Conservation (phyloP, 352 stramenopile species). For the Peronospora belbahrii region DNA sequence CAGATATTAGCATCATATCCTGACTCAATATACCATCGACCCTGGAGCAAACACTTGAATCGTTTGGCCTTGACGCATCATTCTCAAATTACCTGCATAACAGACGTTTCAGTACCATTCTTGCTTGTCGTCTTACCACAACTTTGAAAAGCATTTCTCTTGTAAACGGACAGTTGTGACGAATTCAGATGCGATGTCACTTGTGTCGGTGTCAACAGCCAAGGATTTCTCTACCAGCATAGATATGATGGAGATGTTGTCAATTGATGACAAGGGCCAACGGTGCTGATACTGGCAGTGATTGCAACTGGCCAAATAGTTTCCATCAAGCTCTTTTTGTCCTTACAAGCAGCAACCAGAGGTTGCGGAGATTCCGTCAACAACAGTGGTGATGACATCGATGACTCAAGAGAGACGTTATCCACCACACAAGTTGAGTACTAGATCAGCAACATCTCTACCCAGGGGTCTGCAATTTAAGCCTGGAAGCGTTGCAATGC, state of each 20-base stretch:
- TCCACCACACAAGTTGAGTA: too few relatives aligned
- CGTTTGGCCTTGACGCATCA: too few relatives aligned
- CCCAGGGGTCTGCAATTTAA: too few relatives aligned
- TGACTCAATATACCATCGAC: too few relatives aligned
- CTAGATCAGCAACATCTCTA: too few relatives aligned
- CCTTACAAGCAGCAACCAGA: not conserved
- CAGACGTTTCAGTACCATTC: too few relatives aligned
- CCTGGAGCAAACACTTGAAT: too few relatives aligned
- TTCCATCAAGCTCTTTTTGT: not conserved
- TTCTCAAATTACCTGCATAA: too few relatives aligned
- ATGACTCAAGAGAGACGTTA: not conserved
- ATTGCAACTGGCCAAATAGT: not conserved
- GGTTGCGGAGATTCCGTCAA: not conserved
- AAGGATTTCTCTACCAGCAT: not conserved
- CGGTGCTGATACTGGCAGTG: not conserved
- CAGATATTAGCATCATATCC: too few relatives aligned
- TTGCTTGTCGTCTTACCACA: too few relatives aligned
- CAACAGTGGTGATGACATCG: not conserved
- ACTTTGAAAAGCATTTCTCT: not conserved
- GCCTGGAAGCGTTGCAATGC: conserved; percentile 24
- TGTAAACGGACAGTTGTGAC: not conserved
- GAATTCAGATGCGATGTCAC: not conserved
- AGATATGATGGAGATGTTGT: not conserved
- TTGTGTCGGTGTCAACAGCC: not conserved
- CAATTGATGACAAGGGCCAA: not conserved